A percentile compares a stretch with the other conserved stretches of the same genome.
phyloP scores from a whole-genome alignment of 2,329 filamentous ascomycete species.

The Diaporthe destruens region DNA sequence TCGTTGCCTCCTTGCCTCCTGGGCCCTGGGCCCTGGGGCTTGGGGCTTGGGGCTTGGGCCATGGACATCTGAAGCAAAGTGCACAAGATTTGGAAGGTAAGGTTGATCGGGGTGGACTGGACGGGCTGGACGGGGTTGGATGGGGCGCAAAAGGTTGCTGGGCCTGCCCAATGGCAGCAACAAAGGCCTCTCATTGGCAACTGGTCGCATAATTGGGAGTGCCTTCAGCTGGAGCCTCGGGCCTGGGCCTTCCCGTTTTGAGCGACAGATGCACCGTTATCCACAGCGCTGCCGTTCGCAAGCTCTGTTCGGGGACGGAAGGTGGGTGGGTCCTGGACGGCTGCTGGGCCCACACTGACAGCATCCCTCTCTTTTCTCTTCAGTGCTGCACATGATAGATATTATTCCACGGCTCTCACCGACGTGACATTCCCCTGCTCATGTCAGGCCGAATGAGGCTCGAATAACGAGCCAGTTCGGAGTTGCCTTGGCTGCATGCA shows the following conservation, averaged over 20 bases:
- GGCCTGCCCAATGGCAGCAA: conserved; percentile 31
- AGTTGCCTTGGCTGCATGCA: neutral
- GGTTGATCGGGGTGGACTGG: conserved; percentile 12
- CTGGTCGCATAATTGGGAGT: conserved; percentile 11
- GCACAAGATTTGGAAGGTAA: conserved; percentile 27
- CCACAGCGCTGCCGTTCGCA: conserved; percentile 22
- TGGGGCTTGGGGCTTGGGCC: too few relatives aligned
- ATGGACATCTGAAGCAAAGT: too few relatives aligned
- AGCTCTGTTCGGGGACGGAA: conserved; percentile 3
- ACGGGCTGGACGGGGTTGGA: neutral
- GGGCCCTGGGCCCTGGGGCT: neutral
- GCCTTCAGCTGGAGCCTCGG: conserved; percentile 38
- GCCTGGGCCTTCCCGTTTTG: conserved; percentile 39
- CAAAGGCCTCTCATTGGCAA: conserved; percentile 12
- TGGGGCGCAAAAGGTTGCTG: conserved; percentile 25
- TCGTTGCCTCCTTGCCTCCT: too few relatives aligned
- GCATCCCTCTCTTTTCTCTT: neutral
- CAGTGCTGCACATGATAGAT: neutral
- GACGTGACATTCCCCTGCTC: neutral
- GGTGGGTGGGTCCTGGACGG: conserved; percentile 19
- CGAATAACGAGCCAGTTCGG: neutral
- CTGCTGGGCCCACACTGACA: neutral
- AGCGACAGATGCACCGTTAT: conserved; percentile 30
- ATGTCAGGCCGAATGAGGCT: neutral
- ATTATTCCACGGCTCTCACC: neutral